These are phyloP conservation scores for Yamadazyma kanchanaburiensis DNA, from an alignment of 1,139 yeast genomes.

Conservation along the genomic window DNA sequence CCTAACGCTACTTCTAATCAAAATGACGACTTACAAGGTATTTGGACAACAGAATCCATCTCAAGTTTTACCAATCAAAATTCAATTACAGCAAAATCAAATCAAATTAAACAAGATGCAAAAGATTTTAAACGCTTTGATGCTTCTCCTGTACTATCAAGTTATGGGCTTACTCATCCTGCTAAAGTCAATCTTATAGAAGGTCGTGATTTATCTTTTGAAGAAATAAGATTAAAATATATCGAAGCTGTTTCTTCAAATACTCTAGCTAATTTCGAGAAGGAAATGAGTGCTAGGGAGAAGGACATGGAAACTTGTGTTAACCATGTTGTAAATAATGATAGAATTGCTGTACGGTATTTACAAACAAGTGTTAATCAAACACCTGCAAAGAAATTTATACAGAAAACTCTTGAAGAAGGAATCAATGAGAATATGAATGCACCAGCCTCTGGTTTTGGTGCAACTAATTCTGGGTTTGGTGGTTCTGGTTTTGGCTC, in stretches of 20 bases:
- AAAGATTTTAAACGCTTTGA: conserved; percentile 10
- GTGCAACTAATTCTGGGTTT: conserved; percentile 4
- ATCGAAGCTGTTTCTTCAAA: conserved; percentile 39
- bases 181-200: conserved; percentile 37
- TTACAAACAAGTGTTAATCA: conserved; percentile 46
- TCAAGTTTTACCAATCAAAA: conserved; percentile 10
- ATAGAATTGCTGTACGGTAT: conserved; percentile 54
- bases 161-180: conserved; percentile 25
- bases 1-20: conserved; percentile 1
- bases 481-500: conserved; percentile 9
- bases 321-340: conserved; percentile 32
- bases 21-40: conserved; percentile 1
- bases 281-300: conserved; percentile 35
- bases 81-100: conserved; percentile 10
- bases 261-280: conserved; percentile 34
- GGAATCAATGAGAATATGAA: conserved; percentile 10
- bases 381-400: conserved; percentile 33
- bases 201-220: conserved; percentile 55
- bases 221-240: conserved; percentile 51
- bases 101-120: conserved; percentile 12
- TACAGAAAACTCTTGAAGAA: conserved; percentile 29
- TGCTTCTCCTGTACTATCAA: conserved; percentile 19
- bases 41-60: conserved; percentile 7
- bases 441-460: conserved; percentile 7
- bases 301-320: conserved; percentile 48